Evolutionary conservation across 495 filamentous ascomycete species (phyloP).

Genomic region (Penicillium pulvis): DNA sequence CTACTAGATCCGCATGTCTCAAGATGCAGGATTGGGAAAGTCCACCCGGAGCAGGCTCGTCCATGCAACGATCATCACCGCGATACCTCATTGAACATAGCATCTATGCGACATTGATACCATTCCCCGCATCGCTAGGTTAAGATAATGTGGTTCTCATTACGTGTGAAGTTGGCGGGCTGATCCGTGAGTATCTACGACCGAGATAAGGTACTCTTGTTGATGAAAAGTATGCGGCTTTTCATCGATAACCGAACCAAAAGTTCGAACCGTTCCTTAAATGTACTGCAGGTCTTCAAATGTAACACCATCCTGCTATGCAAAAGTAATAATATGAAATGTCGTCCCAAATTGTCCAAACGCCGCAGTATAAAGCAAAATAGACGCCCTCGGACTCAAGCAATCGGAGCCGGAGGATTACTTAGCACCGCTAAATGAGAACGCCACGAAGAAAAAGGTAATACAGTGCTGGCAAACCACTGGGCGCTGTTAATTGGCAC

Average conservation of each 20-base stretch:
- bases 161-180: background rate
- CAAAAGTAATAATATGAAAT: constrained; percentile 19
- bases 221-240: background rate
- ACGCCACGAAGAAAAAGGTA: background rate
- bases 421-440: constrained; percentile 12
- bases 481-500: background rate
- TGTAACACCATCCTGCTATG: constrained; percentile 29
- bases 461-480: background rate
- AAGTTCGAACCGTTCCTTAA: background rate
- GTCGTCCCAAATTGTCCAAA: constrained; percentile 14
- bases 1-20: constrained; percentile 3
- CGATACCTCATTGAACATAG: background rate
- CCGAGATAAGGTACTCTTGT: background rate
- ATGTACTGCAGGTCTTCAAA: background rate
- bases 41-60: constrained; percentile 12
- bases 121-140: background rate
- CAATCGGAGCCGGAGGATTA: constrained; percentile 8
- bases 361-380: constrained; percentile 6
- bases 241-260: background rate
- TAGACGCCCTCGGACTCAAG: background rate
- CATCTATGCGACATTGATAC: background rate
- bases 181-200: background rate
- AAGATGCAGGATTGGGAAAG: constrained; percentile 15
- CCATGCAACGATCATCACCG: constrained; percentile 8
- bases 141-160: background rate